Conservation (phyloP, 305 asterid species). For the Euphrasia arctica region DNA sequence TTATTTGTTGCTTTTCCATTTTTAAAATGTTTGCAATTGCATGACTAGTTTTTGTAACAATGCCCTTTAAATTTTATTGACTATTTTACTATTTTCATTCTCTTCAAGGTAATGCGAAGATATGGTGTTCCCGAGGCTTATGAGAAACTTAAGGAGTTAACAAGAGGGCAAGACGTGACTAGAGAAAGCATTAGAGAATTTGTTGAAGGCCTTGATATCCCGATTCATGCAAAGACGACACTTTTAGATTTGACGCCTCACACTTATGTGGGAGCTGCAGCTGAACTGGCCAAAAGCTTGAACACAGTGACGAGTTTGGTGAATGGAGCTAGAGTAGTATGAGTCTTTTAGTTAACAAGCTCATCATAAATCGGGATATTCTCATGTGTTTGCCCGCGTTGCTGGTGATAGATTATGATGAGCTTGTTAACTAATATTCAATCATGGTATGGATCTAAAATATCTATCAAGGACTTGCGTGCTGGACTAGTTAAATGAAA, state of each 20-base stretch:
- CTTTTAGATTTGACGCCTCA: slow-evolving; percentile 74
- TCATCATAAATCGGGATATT: too few relatives aligned
- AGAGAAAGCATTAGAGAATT: slow-evolving; percentile 65
- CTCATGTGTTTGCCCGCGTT: too few relatives aligned
- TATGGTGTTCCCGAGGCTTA: slow-evolving; percentile 89
- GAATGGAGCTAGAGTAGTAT: slow-evolving; percentile 36
- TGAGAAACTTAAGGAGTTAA: slow-evolving; percentile 87
- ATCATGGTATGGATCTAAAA: too few relatives aligned
- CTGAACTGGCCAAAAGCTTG: slow-evolving; percentile 51
- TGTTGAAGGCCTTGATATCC: slow-evolving; percentile 62
- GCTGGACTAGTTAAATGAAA: too few relatives aligned
- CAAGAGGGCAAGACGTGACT: slow-evolving; percentile 77
- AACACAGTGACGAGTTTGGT: slow-evolving; percentile 34
- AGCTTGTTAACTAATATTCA: too few relatives aligned
- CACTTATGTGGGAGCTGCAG: slow-evolving; percentile 67
- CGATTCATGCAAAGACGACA: slow-evolving; percentile 53
- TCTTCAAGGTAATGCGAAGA: slow-evolving; percentile 75
- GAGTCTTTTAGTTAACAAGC: background rate
- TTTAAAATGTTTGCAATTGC: background rate
- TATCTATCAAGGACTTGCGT: too few relatives aligned
- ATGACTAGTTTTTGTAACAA: background rate
- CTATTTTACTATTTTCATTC: slow-evolving; percentile 1
- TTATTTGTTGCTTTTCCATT: background rate
- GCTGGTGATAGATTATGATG: too few relatives aligned
- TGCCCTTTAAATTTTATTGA: background rate